phyloP scores from a whole-genome alignment of 495 filamentous ascomycete genomes.

The Tuber magnatum region DNA sequence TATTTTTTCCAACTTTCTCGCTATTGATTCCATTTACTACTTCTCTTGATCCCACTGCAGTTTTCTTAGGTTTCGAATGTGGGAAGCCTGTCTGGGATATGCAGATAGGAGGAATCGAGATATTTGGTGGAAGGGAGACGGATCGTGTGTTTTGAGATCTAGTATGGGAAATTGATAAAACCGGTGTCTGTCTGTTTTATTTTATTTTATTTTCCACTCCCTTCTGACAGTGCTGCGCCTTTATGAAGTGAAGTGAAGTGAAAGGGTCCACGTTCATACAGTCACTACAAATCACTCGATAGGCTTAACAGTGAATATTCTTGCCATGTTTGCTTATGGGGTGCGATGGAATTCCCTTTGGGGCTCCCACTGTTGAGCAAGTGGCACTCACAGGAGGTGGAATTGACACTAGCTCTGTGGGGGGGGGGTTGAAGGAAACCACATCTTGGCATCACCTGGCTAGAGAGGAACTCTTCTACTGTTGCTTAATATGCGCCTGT shows the following conservation, averaged over 20 bases:
- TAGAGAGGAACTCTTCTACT: not conserved
- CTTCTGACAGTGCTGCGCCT: no score
- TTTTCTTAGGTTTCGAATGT: not conserved
- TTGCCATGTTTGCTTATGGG: not conserved
- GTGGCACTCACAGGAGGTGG: not conserved
- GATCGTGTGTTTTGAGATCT: not conserved
- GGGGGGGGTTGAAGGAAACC: not conserved
- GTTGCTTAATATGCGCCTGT: not conserved
- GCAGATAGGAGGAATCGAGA: not conserved
- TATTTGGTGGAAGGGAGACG: not conserved
- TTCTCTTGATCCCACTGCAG: not conserved
- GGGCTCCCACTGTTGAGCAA: not conserved
- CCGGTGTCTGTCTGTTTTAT: not conserved
- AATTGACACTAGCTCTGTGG: not conserved
- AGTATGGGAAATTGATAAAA: not conserved
- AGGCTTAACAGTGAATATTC: not conserved
- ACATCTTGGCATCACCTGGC: not conserved
- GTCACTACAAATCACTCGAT: not conserved
- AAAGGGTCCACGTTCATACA: not conserved
- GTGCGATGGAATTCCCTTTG: not conserved
- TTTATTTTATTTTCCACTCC: not conserved
- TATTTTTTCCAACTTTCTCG: not conserved
- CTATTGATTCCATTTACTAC: not conserved
- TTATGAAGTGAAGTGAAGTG: not conserved
- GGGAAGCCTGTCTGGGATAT: not conserved